Base-by-base conservation (phyloP, 345 rosid genomes). In the Geranium brycei region DNA sequence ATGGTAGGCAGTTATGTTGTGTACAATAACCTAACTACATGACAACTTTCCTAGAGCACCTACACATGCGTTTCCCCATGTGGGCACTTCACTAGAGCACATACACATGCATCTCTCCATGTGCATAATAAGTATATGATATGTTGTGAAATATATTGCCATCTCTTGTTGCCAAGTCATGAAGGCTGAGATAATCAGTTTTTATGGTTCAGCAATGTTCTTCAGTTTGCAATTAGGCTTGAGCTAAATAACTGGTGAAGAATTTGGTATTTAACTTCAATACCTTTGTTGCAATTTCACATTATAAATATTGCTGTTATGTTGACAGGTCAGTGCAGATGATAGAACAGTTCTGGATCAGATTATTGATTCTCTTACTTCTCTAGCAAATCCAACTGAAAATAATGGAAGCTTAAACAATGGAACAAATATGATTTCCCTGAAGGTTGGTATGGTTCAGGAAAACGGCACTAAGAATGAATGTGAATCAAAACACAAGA, bases 271-370 rank as follows among this genome's bases (percentile, higher is more conserved):
- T 35, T 35, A 35, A 35, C 41, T 35, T 35, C 41, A 35, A 35
- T 7, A 7, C 41, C 10, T 35, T 35, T 4, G 41, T 35, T 35
- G 41, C 10, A 35, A 61, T 60, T 38, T 31, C 69, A 57, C 19
- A 61, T 55, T 14, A 28, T 61, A 53, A 58, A 12, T 67, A 57
- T 65, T 71, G 61, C 69, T 62, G 51, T 78, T 64, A 31, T 57
- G 62, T 53, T 76, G 77, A 35, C 81, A 92, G 98, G 95, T 92
- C 68, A 88, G 92, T 69, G 96, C 98, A 19, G 87, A 92, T 75
- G 84, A 84, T 72, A 80, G 59, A 73, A 82, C 58, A 68, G 82
- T 87, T 65, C 77, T 92, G 74, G 88, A 92, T 80, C 89, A 84
- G 74, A 87, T 92, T 53, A 81, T 92, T 57, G 96, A 92, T 79